Evolutionary conservation across 306 rosid species (phyloP), one percentile per base, ranked within the genome.

Genomic region (Pterocarpus macrocarpus): DNA sequence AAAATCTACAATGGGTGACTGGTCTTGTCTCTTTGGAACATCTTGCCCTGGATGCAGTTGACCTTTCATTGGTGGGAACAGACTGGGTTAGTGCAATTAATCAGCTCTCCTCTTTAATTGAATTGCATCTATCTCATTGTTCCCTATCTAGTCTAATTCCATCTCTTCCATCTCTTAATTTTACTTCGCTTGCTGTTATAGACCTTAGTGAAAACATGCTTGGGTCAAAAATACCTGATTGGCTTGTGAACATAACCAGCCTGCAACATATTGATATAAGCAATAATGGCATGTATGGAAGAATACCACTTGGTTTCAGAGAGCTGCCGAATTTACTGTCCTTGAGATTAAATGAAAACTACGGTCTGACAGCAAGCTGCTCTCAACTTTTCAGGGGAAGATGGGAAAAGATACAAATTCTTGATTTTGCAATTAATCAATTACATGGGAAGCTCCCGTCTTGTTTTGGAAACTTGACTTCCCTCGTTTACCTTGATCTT

Each of bases 301-400:
- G 82, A 71, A 85, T 89, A 56, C 89, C 91, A 17, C 93, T 85
- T 8, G 85, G 84, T 10, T 80, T 87, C 0, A 4, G 87, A 22
- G 79, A 82, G 28, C 59, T 86, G 9, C 84, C 85, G 7, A 71
- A 76, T 69, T 78, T 90, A 69, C n/a, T 30, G 52, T 39, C 1
- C n/a, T 45, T 88, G 36, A 5, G 56, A 61, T 72, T 90, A 59
- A 5, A 52, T 3, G 2, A 3, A 5, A 85, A 86, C 34, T 0
- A 1, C 0, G 39, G 82, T 70, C 89, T 84, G 15, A 75, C 70
- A 3, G 90, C 85, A 76, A 86, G 56, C 22, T 88, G 89, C 76
- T 73, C 77, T 22, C 87, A 80, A 63, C 69, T 86, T 4, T 85
- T 90, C 32, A 14, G 5, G 7, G 53, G 67, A 44, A 69, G 86